Evolutionary conservation across 2,329 filamentous ascomycete species (phyloP).

Genomic region (Arthrinium puccinioides): DNA sequence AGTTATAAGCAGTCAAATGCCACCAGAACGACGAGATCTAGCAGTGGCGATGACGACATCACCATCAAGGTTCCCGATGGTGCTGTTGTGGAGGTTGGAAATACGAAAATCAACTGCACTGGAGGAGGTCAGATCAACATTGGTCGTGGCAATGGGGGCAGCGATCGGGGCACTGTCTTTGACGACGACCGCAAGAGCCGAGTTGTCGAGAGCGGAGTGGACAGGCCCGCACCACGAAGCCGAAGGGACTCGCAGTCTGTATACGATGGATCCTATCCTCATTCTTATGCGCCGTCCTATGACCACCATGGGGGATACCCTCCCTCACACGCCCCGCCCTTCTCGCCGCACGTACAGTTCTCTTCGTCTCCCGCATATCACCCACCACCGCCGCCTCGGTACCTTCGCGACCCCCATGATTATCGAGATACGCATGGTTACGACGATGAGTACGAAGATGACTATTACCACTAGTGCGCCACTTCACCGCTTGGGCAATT

Average conservation of each 20-base stretch:
- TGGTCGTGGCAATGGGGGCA: constrained; percentile 25
- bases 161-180: constrained; percentile 43
- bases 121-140: constrained; percentile 56
- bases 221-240: constrained; percentile 35
- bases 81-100: constrained; percentile 48
- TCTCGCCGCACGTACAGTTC: neutral
- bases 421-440: too few relatives aligned
- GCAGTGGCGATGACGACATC: constrained; percentile 47
- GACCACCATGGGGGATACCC: constrained; percentile 10
- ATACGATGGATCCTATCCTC: constrained; percentile 37
- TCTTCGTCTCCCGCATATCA: neutral
- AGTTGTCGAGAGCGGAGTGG: constrained; percentile 24
- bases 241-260: constrained; percentile 44
- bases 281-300: constrained; percentile 8
- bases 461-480: neutral
- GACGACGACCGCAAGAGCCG: constrained; percentile 37
- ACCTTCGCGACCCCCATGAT: constrained; percentile 1
- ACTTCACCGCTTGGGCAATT: too few relatives aligned
- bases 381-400: neutral
- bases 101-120: constrained; percentile 50
- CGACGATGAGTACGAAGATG: neutral
- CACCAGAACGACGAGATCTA: constrained; percentile 52
- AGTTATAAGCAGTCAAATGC: constrained; percentile 56
- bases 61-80: constrained; percentile 53
- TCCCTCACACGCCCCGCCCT: constrained; percentile 7